Base-by-base conservation (phyloP, 1,139 yeast species). In the Lodderomyces margitis region DNA sequence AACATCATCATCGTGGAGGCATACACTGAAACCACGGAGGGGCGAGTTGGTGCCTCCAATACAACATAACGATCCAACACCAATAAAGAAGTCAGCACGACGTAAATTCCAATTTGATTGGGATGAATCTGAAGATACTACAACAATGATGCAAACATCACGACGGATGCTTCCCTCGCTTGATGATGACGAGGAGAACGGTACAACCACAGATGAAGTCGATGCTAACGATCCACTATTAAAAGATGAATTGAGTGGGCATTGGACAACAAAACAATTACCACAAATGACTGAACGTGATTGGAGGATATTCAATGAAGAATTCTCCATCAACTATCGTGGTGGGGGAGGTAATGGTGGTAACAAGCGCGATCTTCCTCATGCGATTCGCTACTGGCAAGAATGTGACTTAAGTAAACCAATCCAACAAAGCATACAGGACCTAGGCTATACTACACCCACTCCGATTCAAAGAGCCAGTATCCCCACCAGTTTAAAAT, bases 381-480 rank as follows among this genome's bases (percentile, higher is more conserved):
- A 77, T 39, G 96, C 97, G 0, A 56, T 92, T 39, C 65, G 97
- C 41, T 59, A 61, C 4, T 92, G 98, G 98, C 54, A 66, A 2
- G 94, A 87, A 48, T 50, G 57, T 1, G 21, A 33, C 7, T 66
- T 87, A 2, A 80, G 85, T 0, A 41, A 53, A 0, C 55, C 59
- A 10, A 47, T 70, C 1, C 54, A 67, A 2, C 63, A 72, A 1
- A 40, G 62, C 7, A 54, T 80, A 1, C 43, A 61, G 0, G 49
- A 50, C 8, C 58, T 82, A 3, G 73, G 76, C 0, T 87, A 77
- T 53, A 51, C 49, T 1, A 77, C 75, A 6, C 96, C 98, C 1
- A 87, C 97, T 0, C 92, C 98, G 0, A 83, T 92, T 45, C 98
- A 92, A 57, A 65, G 96, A 47, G 95, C 94, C 0, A 76, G 97